phyloP scores from a whole-genome alignment of 2,329 filamentous ascomycete genomes.

The Trichoderma asperellum region DNA sequence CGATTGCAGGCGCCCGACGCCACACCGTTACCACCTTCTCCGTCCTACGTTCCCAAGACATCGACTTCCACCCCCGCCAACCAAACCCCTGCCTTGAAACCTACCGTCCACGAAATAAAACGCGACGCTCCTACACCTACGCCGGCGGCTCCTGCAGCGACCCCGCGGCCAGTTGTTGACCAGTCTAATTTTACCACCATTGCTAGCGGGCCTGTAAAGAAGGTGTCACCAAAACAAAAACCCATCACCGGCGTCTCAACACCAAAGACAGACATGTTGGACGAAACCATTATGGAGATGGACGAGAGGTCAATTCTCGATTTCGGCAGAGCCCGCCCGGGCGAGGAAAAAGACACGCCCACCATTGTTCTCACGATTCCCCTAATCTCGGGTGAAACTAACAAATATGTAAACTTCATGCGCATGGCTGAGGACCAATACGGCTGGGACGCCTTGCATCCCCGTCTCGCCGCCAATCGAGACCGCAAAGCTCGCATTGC shows the following conservation, averaged over 20 bases:
- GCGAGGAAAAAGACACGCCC: conserved; percentile 64
- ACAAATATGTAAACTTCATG: conserved; percentile 94
- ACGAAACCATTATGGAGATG: conserved; percentile 49
- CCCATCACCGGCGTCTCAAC: conserved; percentile 48
- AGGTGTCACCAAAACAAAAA: conserved; percentile 54
- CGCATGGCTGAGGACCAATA: conserved; percentile 91
- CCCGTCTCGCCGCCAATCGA: conserved; percentile 83
- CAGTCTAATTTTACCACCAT: conserved; percentile 49
- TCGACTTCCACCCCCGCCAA: conserved; percentile 41
- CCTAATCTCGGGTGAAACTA: conserved; percentile 72
- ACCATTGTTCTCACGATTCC: conserved; percentile 85
- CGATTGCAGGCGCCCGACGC: conserved; percentile 46
- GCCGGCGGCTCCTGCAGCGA: conserved; percentile 31
- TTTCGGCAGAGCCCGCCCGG: conserved; percentile 62
- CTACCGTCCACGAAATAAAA: conserved; percentile 42
- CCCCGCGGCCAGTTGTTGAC: conserved; percentile 42
- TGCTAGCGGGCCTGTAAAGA: conserved; percentile 49
- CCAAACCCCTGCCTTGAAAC: conserved; percentile 32
- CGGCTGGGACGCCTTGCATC: conserved; percentile 91
- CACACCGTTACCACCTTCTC: conserved; percentile 46
- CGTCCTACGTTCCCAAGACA: conserved; percentile 44
- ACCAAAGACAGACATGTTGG: conserved; percentile 54
- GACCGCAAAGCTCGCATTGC: conserved; percentile 87
- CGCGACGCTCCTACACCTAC: conserved; percentile 43
- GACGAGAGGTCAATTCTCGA: conserved; percentile 63